Percentiles rank a stretch among this genome's conserved stretches.
Conservation (phyloP, 257 asterid species). For the Solanum pennellii region DNA sequence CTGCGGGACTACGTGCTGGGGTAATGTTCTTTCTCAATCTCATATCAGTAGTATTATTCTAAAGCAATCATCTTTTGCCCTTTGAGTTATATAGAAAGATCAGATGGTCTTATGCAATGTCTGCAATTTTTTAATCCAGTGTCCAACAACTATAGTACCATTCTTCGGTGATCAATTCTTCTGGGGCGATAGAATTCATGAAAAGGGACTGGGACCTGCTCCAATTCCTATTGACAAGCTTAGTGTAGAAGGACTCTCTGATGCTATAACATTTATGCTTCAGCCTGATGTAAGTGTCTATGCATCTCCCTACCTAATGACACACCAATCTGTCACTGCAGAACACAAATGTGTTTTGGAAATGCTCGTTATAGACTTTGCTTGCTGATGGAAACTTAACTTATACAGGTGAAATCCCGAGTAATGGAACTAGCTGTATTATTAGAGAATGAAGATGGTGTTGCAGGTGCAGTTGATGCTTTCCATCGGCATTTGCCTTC, state of each 20-base stretch:
- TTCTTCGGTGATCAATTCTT: conserved; percentile 96
- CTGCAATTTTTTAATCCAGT: conserved; percentile 34
- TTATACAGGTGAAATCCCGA: conserved; percentile 64
- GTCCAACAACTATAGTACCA: conserved; percentile 94
- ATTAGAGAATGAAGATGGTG: conserved; percentile 78
- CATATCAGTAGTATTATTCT: neutral
- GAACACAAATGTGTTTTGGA: neutral
- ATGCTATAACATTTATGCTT: conserved; percentile 89
- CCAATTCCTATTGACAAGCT: conserved; percentile 84
- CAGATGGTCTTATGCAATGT: neutral
- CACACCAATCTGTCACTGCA: neutral
- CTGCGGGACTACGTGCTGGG: conserved; percentile 93
- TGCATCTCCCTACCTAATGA: neutral
- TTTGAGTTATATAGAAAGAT: neutral
- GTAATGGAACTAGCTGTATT: conserved; percentile 55
- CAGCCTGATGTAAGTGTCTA: conserved; percentile 58
- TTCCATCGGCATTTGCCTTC: conserved; percentile 84
- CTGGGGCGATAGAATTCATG: conserved; percentile 85
- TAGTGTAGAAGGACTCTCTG: conserved; percentile 63
- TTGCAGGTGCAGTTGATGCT: conserved; percentile 82
- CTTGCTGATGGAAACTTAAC: neutral
- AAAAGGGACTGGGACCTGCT: conserved; percentile 76
- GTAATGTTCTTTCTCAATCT: conserved; percentile 19
- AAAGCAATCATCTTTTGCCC: neutral
- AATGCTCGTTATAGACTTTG: neutral